Evolutionary conservation across 2,329 filamentous ascomycete genomes (phyloP).

Genomic region (Colletotrichum spaethianum): DNA sequence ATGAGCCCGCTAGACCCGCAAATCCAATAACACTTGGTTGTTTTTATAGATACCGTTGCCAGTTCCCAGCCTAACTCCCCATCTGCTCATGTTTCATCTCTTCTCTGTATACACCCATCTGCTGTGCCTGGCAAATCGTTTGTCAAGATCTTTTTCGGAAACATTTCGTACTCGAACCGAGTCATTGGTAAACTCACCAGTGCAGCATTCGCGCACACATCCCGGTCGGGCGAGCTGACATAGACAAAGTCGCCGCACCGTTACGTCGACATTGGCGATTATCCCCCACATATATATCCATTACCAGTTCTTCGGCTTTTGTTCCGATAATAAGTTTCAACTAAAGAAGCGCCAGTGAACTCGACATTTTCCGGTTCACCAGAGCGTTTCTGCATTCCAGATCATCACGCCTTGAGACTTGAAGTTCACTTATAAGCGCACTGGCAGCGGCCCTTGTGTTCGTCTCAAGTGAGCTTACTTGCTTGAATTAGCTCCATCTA

Average conservation of each 20-base stretch:
- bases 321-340: background rate
- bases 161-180: slow-evolving; percentile 6
- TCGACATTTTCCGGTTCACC: background rate
- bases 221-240: background rate
- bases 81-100: slow-evolving; percentile 3
- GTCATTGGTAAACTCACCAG: slow-evolving; percentile 21
- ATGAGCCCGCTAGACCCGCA: slow-evolving; percentile 24
- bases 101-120: slow-evolving; percentile 5
- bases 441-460: background rate
- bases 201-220: background rate
- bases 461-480: slow-evolving; percentile 24
- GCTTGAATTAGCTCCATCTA: background rate
- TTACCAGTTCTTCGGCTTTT: background rate
- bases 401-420: background rate
- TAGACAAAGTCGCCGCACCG: background rate
- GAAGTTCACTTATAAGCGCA: background rate
- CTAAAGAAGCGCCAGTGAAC: background rate
- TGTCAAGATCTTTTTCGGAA: background rate
- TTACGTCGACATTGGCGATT: background rate
- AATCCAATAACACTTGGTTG: background rate
- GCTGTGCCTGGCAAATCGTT: background rate
- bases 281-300: too few species aligned
- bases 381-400: background rate
- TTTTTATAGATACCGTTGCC: slow-evolving; percentile 3
- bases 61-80: background rate